A percentile compares a stretch with the other conserved stretches of the same genome.
phyloP scores from a whole-genome alignment of 176 grass and related monocot genomes.

The Avena eriantha region DNA sequence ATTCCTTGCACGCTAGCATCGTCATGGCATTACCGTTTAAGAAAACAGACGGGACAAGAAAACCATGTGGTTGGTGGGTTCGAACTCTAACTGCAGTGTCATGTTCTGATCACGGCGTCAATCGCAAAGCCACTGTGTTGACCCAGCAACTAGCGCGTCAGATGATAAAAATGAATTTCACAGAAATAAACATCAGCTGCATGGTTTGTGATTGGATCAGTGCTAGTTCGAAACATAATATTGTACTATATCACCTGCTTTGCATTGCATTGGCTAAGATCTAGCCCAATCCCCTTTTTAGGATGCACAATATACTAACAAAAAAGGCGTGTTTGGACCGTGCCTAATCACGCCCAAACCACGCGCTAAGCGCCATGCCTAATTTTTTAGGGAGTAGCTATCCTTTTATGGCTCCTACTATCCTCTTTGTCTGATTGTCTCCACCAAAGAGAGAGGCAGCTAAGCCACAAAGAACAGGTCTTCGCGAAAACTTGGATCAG shows the following conservation, averaged over 20 bases:
- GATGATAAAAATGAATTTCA: neutral
- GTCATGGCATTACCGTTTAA: neutral
- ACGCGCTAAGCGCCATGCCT: neutral
- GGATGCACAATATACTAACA: too few species aligned
- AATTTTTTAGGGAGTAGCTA: neutral
- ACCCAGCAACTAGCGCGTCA: constrained; percentile 38
- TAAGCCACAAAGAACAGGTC: constrained; percentile 41
- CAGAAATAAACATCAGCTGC: neutral
- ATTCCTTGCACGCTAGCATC: constrained; percentile 34
- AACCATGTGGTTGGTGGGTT: constrained; percentile 38
- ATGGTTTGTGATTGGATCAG: constrained; percentile 4
- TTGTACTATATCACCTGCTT: neutral
- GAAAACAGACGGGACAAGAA: neutral
- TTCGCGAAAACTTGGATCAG: neutral
- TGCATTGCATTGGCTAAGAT: neutral
- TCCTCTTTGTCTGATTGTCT: constrained; percentile 27
- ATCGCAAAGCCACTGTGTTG: constrained; percentile 12
- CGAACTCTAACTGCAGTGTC: neutral
- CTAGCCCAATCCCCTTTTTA: neutral
- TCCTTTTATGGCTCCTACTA: neutral
- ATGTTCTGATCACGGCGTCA: neutral
- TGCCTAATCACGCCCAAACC: neutral
- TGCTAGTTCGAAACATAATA: neutral
- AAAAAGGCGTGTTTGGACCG: neutral
- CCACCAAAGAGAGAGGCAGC: constrained; percentile 18